These are phyloP conservation scores for Pythium utonaiense DNA, from an alignment of 352 stramenopile genomes.

Conservation along the genomic window DNA sequence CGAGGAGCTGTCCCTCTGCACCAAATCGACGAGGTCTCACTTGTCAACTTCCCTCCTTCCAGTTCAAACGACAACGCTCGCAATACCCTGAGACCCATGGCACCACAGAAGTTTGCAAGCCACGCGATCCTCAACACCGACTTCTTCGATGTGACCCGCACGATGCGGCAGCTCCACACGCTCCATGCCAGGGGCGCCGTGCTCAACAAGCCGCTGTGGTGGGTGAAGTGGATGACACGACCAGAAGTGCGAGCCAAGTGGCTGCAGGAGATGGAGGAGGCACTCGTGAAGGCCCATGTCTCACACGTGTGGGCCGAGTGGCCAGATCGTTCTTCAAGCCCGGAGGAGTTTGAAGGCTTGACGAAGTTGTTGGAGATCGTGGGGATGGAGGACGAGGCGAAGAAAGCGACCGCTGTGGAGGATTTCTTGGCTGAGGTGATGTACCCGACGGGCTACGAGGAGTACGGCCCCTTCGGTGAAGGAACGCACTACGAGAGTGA, in stretches of 20 bases:
- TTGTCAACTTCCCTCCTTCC: no score
- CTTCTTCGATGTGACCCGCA: no score
- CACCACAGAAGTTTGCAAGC: no score
- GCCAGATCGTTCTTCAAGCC: not conserved
- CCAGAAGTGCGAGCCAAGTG: conserved; percentile 17
- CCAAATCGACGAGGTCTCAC: no score
- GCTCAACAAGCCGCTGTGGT: conserved; percentile 19
- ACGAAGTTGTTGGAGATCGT: not conserved
- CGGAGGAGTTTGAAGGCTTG: not conserved
- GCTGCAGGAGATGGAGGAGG: conserved; percentile 21
- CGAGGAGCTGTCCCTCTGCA: no score
- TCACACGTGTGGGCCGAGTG: not conserved
- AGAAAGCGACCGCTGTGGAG: not conserved
- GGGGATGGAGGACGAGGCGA: not conserved
- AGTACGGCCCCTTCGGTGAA: conserved; percentile 1
- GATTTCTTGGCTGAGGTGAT: not conserved
- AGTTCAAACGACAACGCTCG: no score
- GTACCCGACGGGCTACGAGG: not conserved
- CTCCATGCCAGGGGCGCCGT: conserved; percentile 22
- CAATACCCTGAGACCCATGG: no score
- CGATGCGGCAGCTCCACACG: conserved; percentile 23
- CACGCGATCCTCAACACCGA: no score
- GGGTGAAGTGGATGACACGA: conserved; percentile 16
- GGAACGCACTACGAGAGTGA: conserved; percentile 10
- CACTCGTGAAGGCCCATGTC: conserved; percentile 8